Base-by-base conservation (phyloP, 2,329 filamentous ascomycete genomes). In the Diaporthe sp. region DNA sequence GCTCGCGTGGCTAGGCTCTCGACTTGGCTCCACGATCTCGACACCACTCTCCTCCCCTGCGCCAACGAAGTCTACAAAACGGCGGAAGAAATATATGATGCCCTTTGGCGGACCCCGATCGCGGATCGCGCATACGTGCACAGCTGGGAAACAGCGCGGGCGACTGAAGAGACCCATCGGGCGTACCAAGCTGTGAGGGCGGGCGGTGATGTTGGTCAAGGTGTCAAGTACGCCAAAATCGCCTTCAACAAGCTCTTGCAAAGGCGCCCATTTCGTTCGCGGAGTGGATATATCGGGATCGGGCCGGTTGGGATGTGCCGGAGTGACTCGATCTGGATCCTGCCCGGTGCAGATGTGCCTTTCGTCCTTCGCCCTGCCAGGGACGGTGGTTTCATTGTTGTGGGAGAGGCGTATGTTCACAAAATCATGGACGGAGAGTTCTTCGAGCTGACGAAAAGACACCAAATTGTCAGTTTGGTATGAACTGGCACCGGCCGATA, bases 41-140 rank as follows among this genome's bases (percentile, higher is more conserved):
- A 67, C 25, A 31, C 8, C 10, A 67, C 31, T 15, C 51, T 53
- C 1, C 42, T 67, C 17, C 42, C 63, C 17, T 25, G 6, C 63
- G 13, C 28, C n/a, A 67, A 67, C 25, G 63, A n/a, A 4, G 44
- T 67, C 12, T 67, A 67, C 63, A 47, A 22, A 7, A 67, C 37
- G 13, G 28, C 15, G 17, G 42, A 67, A 34, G 63, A 67, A 12
- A 28, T 67, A 4, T 15, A 28, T 13, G 44, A 44, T 25, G 63
- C 63, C n/a, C 28, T 67, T 8, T 67, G 63, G 63, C 17, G 44
- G 28, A 44, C 42, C 10, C 63, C 63, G 42, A 34, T 67, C 28
- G 63, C 28, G 22, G 42, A 67, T 31, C 63, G 63, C 42, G 63
- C 63, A 13, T 67, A 67, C 63, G 63, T 67, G n/a, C 44, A 67